Evolutionary conservation across 2,329 filamentous ascomycete genomes (phyloP).

Genomic region (Venturiaceae sp.): DNA sequence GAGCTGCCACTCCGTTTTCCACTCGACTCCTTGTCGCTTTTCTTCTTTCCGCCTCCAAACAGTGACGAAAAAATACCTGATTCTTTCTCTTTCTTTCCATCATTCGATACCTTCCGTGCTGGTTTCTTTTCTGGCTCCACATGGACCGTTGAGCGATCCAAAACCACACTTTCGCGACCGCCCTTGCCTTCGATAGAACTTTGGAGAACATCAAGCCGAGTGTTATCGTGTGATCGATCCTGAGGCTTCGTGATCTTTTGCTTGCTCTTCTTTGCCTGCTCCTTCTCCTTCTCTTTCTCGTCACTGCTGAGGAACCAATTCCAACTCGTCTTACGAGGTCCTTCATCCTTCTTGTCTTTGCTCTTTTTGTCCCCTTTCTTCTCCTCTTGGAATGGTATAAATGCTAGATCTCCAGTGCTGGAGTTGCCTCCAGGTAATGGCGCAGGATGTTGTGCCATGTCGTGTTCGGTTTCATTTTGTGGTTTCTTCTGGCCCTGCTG

Average conservation of each 20-base stretch:
- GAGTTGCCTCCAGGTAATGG: slow-evolving; percentile 59
- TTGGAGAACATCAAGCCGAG: slow-evolving; percentile 77
- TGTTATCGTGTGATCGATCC: slow-evolving; percentile 61
- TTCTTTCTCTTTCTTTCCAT: slow-evolving; percentile 80
- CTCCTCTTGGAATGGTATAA: slow-evolving; percentile 68
- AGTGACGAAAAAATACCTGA: slow-evolving; percentile 81
- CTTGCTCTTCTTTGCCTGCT: slow-evolving; percentile 35
- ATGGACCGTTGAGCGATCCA: slow-evolving; percentile 70
- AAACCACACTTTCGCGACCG: slow-evolving; percentile 71
- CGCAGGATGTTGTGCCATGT: slow-evolving; percentile 59
- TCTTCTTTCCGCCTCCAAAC: slow-evolving; percentile 86
- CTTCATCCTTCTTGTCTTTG: slow-evolving; percentile 61
- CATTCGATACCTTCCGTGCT: slow-evolving; percentile 57
- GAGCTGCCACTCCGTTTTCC: slow-evolving; percentile 62
- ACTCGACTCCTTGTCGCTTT: slow-evolving; percentile 59
- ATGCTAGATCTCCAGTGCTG: slow-evolving; percentile 67
- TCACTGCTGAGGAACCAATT: slow-evolving; percentile 64
- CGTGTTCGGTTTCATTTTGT: slow-evolving; percentile 33
- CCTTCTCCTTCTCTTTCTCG: slow-evolving; percentile 56
- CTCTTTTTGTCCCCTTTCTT: slow-evolving; percentile 58
- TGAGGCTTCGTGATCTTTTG: slow-evolving; percentile 54
- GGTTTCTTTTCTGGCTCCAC: slow-evolving; percentile 76
- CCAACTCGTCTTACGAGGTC: slow-evolving; percentile 70
- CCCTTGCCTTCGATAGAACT: slow-evolving; percentile 63
- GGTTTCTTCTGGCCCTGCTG: slow-evolving; percentile 30